A percentile compares a stretch with the other conserved stretches of the same genome.
Conservation (phyloP, 257 asterid species). For the Rehmannia glutinosa region DNA sequence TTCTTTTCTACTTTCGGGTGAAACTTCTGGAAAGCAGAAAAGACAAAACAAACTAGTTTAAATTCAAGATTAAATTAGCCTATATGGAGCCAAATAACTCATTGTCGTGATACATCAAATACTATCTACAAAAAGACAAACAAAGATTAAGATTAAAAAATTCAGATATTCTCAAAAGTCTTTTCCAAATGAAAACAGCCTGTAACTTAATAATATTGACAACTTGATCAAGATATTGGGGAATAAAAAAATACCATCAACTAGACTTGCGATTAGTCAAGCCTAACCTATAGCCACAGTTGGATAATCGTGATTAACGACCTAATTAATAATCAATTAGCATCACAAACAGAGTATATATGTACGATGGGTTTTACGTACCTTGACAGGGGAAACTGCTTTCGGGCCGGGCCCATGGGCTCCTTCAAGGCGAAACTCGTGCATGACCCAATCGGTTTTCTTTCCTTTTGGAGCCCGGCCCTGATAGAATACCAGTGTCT, state of each 20-base stretch:
- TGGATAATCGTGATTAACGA: slow-evolving; percentile 14
- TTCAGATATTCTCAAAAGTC: slow-evolving; percentile 25
- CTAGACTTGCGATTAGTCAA: slow-evolving; percentile 21
- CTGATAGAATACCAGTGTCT: slow-evolving; percentile 78
- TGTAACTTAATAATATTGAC: slow-evolving; percentile 29
- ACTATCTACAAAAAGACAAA: not conserved
- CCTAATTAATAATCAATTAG: slow-evolving; percentile 1
- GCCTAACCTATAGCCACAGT: not conserved
- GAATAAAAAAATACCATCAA: slow-evolving; percentile 13
- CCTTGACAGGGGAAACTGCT: slow-evolving; percentile 38
- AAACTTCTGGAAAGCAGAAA: slow-evolving; percentile 16
- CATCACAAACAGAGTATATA: not conserved
- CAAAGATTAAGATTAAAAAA: slow-evolving; percentile 3
- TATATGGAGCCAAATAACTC: slow-evolving; percentile 22
- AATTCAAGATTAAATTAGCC: slow-evolving; percentile 11
- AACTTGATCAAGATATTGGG: slow-evolving; percentile 24
- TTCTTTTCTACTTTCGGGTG: slow-evolving; percentile 8
- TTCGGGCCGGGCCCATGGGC: slow-evolving; percentile 36
- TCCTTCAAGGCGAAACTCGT: slow-evolving; percentile 77
- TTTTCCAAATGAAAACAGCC: slow-evolving; percentile 36
- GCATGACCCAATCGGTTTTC: slow-evolving; percentile 93
- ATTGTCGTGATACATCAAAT: slow-evolving; percentile 25
- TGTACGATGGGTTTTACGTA: not conserved
- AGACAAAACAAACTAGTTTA: slow-evolving; percentile 20
- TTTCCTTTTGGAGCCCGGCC: slow-evolving; percentile 94